These are phyloP conservation scores for Acanthamoeba lenticulata DNA, from an alignment of 208 protist genomes.

Conservation along the genomic window DNA sequence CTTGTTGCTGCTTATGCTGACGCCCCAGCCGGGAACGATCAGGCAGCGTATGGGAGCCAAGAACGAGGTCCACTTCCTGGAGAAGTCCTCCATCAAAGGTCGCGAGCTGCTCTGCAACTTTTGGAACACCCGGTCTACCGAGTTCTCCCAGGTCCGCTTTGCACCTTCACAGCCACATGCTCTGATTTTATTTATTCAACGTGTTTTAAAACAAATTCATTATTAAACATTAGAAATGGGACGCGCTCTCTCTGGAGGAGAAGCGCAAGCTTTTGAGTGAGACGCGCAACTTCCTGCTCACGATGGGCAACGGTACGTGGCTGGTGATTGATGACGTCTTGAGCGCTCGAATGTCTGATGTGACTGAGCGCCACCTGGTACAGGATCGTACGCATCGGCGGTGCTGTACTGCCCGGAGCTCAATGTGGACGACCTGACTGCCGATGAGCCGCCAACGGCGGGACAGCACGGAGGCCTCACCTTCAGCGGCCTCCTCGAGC, in stretches of 20 bases:
- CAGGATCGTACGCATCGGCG: slow-evolving; percentile 30
- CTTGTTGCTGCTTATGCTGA: not conserved
- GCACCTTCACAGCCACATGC: too few relatives aligned
- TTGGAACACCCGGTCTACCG: slow-evolving; percentile 15
- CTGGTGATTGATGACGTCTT: too few relatives aligned
- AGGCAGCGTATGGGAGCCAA: slow-evolving; percentile 59
- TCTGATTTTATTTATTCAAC: not conserved
- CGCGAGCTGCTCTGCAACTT: slow-evolving; percentile 20
- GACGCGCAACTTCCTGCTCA: slow-evolving; percentile 24
- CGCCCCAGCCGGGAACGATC: not conserved
- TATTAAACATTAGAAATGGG: slow-evolving; percentile 55
- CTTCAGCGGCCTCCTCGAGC: not conserved
- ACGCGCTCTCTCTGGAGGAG: slow-evolving; percentile 21
- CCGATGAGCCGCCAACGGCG: not conserved
- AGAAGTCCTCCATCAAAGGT: slow-evolving; percentile 58
- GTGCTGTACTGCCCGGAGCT: slow-evolving; percentile 67
- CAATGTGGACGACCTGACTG: slow-evolving; percentile 44
- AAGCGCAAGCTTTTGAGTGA: not conserved
- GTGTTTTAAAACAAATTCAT: too few relatives aligned
- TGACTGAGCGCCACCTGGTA: not conserved
- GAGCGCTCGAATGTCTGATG: too few relatives aligned
- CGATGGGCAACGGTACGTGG: slow-evolving; percentile 47
- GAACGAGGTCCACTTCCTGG: slow-evolving; percentile 64
- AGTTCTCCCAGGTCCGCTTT: not conserved
- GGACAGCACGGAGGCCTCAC: not conserved